Conservation (phyloP, 768 basidiomycete genomes). For the Podaxis sp. region DNA sequence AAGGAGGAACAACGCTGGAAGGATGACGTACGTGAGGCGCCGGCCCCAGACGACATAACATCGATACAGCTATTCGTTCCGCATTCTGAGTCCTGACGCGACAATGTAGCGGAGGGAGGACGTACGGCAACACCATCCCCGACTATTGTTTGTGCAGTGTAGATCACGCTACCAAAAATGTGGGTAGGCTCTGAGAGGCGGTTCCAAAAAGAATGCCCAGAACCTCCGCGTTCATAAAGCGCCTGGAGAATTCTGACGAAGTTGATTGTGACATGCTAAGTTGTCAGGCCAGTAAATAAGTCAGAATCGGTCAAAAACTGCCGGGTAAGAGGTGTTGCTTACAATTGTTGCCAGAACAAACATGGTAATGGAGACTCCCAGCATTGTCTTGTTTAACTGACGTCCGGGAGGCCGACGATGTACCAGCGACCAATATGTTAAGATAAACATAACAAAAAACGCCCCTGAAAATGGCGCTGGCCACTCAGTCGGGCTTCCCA, state of each 20-base stretch:
- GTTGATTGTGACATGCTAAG: slow-evolving; percentile 10
- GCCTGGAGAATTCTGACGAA: not conserved
- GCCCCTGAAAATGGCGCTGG: slow-evolving; percentile 18
- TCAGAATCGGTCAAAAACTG: not conserved
- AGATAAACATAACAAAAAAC: slow-evolving; percentile 26
- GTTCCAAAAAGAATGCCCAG: slow-evolving; percentile 25
- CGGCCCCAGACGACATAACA: slow-evolving; percentile 32
- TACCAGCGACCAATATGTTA: slow-evolving; percentile 27
- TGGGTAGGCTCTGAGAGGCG: slow-evolving; percentile 29
- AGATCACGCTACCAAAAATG: slow-evolving; percentile 31
- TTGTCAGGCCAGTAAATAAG: not conserved
- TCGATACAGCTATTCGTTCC: slow-evolving; percentile 25
- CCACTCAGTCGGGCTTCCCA: not conserved
- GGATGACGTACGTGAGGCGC: slow-evolving; percentile 21
- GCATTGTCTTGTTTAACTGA: slow-evolving; percentile 26
- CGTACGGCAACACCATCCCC: slow-evolving; percentile 33
- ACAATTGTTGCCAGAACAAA: slow-evolving; percentile 30
- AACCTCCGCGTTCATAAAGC: not conserved
- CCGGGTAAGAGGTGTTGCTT: not conserved
- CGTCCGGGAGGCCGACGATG: slow-evolving; percentile 19
- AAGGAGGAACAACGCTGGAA: slow-evolving; percentile 27
- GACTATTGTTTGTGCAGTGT: slow-evolving; percentile 32
- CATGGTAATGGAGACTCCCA: slow-evolving; percentile 27
- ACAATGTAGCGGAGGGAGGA: not conserved
- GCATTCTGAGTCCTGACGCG: not conserved